Percentiles rank a stretch among this genome's conserved stretches.
Conservation (phyloP, 1,139 yeast genomes). For the Suhomyces bribrorum region DNA sequence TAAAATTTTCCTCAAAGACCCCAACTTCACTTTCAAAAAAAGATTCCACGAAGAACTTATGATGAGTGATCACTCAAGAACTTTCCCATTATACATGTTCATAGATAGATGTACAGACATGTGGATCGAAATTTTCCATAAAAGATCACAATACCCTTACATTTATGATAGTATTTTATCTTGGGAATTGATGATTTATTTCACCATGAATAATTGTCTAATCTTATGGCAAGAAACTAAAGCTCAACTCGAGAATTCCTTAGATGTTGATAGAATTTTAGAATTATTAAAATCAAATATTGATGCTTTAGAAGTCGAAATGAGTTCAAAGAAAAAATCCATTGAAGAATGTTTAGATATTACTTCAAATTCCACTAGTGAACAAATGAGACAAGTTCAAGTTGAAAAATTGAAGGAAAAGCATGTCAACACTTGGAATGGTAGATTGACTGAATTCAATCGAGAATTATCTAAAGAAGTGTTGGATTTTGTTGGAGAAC, state of each 20-base stretch:
- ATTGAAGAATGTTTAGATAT: slow-evolving; percentile 49
- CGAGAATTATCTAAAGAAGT: slow-evolving; percentile 58
- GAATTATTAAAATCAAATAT: slow-evolving; percentile 39
- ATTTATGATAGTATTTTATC: slow-evolving; percentile 50
- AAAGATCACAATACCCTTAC: slow-evolving; percentile 33
- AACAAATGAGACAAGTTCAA: slow-evolving; percentile 58
- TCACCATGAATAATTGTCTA: slow-evolving; percentile 57
- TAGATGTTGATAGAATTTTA: slow-evolving; percentile 53
- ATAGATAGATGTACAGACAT: slow-evolving; percentile 38
- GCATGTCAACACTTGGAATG: slow-evolving; percentile 35
- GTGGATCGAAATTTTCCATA: slow-evolving; percentile 44
- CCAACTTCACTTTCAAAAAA: slow-evolving; percentile 59
- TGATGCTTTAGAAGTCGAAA: slow-evolving; percentile 32
- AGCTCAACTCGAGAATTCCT: slow-evolving; percentile 46
- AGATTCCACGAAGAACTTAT: slow-evolving; percentile 59
- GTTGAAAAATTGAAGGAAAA: slow-evolving; percentile 42
- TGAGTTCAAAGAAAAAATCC: slow-evolving; percentile 24
- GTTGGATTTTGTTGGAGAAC: slow-evolving; percentile 74
- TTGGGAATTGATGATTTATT: slow-evolving; percentile 58
- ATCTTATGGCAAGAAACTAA: slow-evolving; percentile 69
- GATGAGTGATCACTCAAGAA: slow-evolving; percentile 45
- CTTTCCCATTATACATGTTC: slow-evolving; percentile 45
- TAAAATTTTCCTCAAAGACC: slow-evolving; percentile 52
- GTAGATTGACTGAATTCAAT: slow-evolving; percentile 50
- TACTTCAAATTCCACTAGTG: slow-evolving; percentile 47